These are phyloP conservation scores for Boletellus sp. DNA, from an alignment of 768 basidiomycete genomes.

Conservation along the genomic window DNA sequence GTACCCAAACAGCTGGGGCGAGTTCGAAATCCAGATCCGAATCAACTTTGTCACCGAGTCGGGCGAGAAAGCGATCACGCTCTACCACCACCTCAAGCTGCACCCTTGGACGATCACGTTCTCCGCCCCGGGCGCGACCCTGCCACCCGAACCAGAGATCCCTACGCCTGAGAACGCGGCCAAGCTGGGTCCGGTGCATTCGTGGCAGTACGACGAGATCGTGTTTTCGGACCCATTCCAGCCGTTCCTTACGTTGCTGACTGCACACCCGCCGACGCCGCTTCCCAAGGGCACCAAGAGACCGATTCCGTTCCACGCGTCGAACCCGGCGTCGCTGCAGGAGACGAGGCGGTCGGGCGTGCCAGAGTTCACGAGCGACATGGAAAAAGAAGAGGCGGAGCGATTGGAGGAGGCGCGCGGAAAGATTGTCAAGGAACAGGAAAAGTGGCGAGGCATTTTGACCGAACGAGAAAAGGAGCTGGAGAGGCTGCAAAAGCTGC, in stretches of 20 bases:
- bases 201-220: slow-evolving; percentile 99
- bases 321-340: slow-evolving; percentile 57
- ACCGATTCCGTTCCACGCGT: slow-evolving; percentile 69
- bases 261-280: slow-evolving; percentile 77
- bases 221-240: slow-evolving; percentile 94
- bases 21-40: slow-evolving; percentile 93
- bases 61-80: slow-evolving; percentile 81
- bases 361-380: slow-evolving; percentile 79
- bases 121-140: slow-evolving; percentile 10
- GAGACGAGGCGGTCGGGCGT: slow-evolving; percentile 59
- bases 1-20: slow-evolving; percentile 72
- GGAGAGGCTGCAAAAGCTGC: slow-evolving; percentile 56
- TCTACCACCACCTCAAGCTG: slow-evolving; percentile 93
- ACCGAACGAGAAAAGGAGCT: slow-evolving; percentile 83
- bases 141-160: slow-evolving; percentile 55
- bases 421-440: slow-evolving; percentile 69
- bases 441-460: slow-evolving; percentile 61
- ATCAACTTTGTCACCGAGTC: slow-evolving; percentile 88
- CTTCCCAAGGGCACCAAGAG: slow-evolving; percentile 58
- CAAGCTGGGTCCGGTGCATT: slow-evolving; percentile 77
- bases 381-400: slow-evolving; percentile 86
- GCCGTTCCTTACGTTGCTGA: slow-evolving; percentile 77
- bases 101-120: slow-evolving; percentile 73
- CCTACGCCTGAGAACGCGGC: slow-evolving; percentile 64
- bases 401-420: slow-evolving; percentile 74